Evolutionary conservation across 805 yeast species (phyloP), one percentile per base, ranked within the genome.

Genomic region (Lachancea quebecensis): DNA sequence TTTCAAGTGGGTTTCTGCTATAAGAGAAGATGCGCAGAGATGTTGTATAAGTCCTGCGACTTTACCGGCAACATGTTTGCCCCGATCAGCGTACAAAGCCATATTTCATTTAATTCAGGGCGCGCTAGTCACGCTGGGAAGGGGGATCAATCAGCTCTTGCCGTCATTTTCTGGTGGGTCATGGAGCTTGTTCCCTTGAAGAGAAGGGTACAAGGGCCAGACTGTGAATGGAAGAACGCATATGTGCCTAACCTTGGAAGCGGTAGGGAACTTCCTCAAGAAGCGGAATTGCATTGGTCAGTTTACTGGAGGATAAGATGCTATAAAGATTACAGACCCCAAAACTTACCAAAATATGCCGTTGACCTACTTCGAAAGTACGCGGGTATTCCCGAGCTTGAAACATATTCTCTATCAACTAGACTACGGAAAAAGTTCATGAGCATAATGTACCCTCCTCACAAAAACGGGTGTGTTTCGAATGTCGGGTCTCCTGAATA

Each of bases 141-240:
- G 30, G 78, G 77, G 1, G 59, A 59, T 29, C 59, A 57, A 18
- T 40, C 60, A 2, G 15, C 62, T 1, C 34, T 52, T 5, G 38
- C 42, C 12, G 47, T 71, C 0, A 16, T 77, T 0, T 50, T 67
- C 5, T 82, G 87, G 87, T 81, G 86, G 86, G 2, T 73, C 2
- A 56, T 78, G 10, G 89, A 82, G 51, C 59, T 76, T 12, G 48
- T 82, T n/a, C 87, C 88, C 1, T 54, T 80, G 38, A 79, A 79
- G 0, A 68, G 72, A 27, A 72, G 74, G 50, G 58, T 72, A 35
- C 80, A 78, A 52, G 67, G 74, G 52, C 49, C 52, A 4, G 54
- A 66, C 3, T 78, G 79, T 2, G 65, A 69, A 52, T 79, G 85
- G 83, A 64, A 61, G 45, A 67, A 71, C 39, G 60, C 65, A 4